Conservation (phyloP, 2,329 filamentous ascomycete species). For the Incumbomyces delicatus region DNA sequence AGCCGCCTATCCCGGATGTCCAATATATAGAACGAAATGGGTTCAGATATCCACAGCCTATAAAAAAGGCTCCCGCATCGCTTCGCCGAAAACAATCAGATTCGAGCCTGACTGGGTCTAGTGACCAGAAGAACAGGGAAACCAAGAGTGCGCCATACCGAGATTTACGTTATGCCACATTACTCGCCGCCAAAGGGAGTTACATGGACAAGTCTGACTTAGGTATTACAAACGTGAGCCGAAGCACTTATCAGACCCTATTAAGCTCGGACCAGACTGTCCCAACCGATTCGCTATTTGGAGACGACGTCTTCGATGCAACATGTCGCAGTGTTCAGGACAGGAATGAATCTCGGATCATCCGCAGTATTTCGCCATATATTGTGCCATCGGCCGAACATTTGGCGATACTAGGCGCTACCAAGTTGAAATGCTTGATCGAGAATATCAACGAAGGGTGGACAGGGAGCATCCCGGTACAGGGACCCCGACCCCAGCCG, state of each 20-base stretch:
- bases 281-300: neutral
- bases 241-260: neutral
- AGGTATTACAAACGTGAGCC: neutral
- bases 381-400: too few relatives aligned
- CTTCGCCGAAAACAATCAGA: too few relatives aligned
- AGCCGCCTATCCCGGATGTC: constrained; percentile 1
- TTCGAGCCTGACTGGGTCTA: too few relatives aligned
- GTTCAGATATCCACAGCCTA: neutral
- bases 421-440: constrained; percentile 25
- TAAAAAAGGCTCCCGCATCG: too few relatives aligned
- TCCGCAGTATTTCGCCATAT: too few relatives aligned
- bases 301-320: neutral
- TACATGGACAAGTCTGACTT: neutral
- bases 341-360: too few relatives aligned
- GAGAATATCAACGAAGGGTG: constrained; percentile 37
- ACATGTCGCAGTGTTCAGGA: too few relatives aligned
- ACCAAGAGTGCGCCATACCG: neutral
- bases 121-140: neutral
- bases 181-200: neutral
- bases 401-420: constrained; percentile 24
- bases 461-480: constrained; percentile 32
- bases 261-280: neutral
- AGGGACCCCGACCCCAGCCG: constrained; percentile 31
- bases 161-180: neutral
- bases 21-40: constrained; percentile 5